Conservation (phyloP, 345 rosid genomes). For the Camelina neglecta region DNA sequence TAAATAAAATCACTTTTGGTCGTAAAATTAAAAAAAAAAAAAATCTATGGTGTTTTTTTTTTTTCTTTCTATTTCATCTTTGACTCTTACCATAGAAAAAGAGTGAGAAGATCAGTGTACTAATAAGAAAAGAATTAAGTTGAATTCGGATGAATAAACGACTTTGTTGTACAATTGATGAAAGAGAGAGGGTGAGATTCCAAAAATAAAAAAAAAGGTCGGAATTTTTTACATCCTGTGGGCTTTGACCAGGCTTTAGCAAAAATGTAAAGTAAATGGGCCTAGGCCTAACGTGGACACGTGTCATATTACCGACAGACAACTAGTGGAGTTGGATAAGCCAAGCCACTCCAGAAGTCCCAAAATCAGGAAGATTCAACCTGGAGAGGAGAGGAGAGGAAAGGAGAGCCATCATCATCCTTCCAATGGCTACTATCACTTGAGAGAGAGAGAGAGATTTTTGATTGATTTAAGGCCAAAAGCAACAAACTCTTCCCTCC, state of each 20-base stretch:
- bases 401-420: not conserved
- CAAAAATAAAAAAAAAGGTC: no score
- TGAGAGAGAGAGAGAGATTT: not conserved
- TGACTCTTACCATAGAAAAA: not conserved
- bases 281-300: conserved; percentile 4
- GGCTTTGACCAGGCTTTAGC: conserved; percentile 2
- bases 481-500: not conserved
- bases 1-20: no score
- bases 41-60: not conserved
- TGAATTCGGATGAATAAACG: not conserved
- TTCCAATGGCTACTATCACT: conserved; percentile 39
- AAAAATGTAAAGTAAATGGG: not conserved
- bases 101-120: not conserved
- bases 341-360: conserved; percentile 41
- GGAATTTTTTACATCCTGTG: not conserved
- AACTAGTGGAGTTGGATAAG: conserved; percentile 45
- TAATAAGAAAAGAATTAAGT: not conserved
- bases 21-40: no score
- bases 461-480: not conserved
- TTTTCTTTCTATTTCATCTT: not conserved
- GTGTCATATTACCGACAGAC: conserved; percentile 27
- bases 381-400: not conserved
- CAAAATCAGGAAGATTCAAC: conserved; percentile 29
- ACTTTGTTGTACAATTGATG: not conserved
- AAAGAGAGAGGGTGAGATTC: not conserved